These are phyloP conservation scores for Colletotrichum horii DNA, from an alignment of 2,329 filamentous ascomycete genomes.

Conservation along the genomic window DNA sequence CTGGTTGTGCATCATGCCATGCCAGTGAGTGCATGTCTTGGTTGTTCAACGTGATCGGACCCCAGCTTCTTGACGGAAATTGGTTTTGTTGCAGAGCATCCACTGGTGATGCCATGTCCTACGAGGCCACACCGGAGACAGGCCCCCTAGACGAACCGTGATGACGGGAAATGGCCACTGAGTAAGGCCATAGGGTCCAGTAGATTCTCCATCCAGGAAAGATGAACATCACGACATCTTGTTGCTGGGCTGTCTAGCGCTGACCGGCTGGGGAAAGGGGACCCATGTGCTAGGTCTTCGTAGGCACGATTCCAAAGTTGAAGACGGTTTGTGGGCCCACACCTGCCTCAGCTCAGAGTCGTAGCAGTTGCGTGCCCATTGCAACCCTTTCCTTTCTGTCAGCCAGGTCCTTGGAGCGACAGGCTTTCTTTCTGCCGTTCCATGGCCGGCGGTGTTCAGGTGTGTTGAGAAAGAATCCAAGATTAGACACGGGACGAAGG, in stretches of 20 bases:
- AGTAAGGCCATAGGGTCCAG: background rate
- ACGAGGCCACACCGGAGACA: background rate
- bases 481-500: background rate
- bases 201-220: background rate
- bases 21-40: background rate
- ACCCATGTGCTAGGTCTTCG: background rate
- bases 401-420: background rate
- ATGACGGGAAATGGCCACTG: background rate
- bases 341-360: background rate
- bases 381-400: background rate
- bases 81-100: background rate
- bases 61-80: background rate
- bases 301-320: background rate
- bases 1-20: background rate
- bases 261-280: background rate
- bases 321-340: background rate
- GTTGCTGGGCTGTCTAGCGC: background rate
- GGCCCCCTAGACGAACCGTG: background rate
- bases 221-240: background rate
- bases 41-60: background rate
- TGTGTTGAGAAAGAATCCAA: background rate
- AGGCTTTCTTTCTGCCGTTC: background rate
- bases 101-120: background rate
- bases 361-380: background rate
- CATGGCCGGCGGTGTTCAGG: background rate